Evolutionary conservation across 768 basidiomycete genomes (phyloP).

Genomic region (Auricularia sp.): DNA sequence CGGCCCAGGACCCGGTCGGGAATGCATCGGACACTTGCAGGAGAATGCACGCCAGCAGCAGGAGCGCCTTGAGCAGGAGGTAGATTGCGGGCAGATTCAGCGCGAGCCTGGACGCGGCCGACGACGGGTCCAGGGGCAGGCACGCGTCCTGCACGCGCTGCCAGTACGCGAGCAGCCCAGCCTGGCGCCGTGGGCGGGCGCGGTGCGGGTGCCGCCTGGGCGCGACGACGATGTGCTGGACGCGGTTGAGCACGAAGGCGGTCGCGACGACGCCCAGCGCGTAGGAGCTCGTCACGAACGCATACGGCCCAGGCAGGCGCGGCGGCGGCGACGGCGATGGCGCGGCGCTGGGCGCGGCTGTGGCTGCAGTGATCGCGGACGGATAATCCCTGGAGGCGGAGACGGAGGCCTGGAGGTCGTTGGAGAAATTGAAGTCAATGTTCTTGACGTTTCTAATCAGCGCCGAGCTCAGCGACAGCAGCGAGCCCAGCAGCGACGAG

Average conservation of each 20-base stretch:
- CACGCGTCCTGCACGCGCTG: slow-evolving; percentile 26
- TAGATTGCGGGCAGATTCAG: slow-evolving; percentile 58
- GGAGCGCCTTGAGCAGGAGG: slow-evolving; percentile 43
- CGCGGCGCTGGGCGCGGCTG: neutral
- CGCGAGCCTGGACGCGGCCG: slow-evolving; percentile 44
- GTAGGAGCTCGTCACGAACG: slow-evolving; percentile 66
- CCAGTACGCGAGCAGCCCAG: slow-evolving; percentile 10
- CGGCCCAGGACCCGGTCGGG: slow-evolving; percentile 25
- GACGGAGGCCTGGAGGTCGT: neutral
- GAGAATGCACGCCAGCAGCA: slow-evolving; percentile 48
- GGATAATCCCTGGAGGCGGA: neutral
- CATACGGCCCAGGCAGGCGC: slow-evolving; percentile 50
- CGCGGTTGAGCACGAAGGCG: slow-evolving; percentile 61
- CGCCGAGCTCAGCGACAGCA: neutral
- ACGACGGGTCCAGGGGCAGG: slow-evolving; percentile 57
- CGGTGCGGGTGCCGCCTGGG: slow-evolving; percentile 25
- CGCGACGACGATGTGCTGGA: slow-evolving; percentile 70
- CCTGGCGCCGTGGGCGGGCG: neutral
- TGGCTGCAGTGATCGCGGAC: neutral
- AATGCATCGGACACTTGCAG: slow-evolving; percentile 43
- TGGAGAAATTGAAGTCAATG: neutral
- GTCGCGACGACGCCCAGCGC: slow-evolving; percentile 54
- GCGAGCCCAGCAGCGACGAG: neutral
- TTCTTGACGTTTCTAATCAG: neutral
- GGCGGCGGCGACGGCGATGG: neutral